Evolutionary conservation across 2,329 filamentous ascomycete species (phyloP), one percentile per base, ranked within the genome.

Genomic region (Penicillium rolfsii): DNA sequence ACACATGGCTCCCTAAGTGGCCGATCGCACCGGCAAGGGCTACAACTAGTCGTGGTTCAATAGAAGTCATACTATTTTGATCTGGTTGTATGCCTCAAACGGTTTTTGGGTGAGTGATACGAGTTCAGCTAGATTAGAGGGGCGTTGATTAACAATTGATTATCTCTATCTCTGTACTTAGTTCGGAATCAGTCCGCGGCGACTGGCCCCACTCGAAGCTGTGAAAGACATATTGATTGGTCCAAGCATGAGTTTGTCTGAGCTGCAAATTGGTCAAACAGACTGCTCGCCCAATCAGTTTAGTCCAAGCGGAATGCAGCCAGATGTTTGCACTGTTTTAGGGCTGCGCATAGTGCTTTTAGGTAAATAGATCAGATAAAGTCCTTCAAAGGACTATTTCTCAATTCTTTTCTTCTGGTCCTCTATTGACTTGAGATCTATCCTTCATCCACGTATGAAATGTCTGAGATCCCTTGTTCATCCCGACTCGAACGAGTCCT

Each of bases 11-110:
- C 24, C 43, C 54, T 12, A 53, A 33, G 41, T 50, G 22, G 22
- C 55, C 58, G 8, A 68, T 70, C 8, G 69, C 69, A 16, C 70
- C 70, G 16, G 68, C 69, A 36, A 73, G 67, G 5, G 70, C 70
- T 35, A 73, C 61, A 5, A 62, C 58, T 45, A 63, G 65, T 22
- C 55, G 55, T 4, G 46, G 40, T 3, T 8, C 22, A 8, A 35
- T 50, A 11, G 46, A 22, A 30, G n/a, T 22, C 52, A 56, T 53
- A 24, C 12, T 40, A 14, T 12, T 36, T 19, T 59, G 9, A 8
- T 14, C 26, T 14, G 11, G 9, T 12, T 30, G 14, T 22, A 19
- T 5, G 1, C 7, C 2, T 49, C 19, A 4, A 3, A 30, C 3
- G 30, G n/a, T 1, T 30, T 3, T 14, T n/a, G 4, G 45, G 11